These are phyloP conservation scores for Coprinopsis strossmayeri DNA, from an alignment of 768 basidiomycete species.

Conservation along the genomic window DNA sequence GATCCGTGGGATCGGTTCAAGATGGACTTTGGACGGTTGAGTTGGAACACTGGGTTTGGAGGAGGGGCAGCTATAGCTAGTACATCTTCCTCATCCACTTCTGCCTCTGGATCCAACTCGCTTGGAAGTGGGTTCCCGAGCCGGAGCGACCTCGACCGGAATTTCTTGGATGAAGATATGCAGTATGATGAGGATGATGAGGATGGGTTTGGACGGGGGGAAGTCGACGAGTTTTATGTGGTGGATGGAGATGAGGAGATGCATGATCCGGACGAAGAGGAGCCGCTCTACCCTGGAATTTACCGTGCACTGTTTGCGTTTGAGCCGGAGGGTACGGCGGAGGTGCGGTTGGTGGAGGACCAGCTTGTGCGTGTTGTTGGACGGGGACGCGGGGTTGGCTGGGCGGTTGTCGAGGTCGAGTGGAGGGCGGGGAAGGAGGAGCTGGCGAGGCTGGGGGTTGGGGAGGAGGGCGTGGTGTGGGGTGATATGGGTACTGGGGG, in stretches of 20 bases:
- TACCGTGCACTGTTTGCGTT: conserved; percentile 79
- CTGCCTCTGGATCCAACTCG: too few species aligned
- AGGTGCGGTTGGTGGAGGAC: conserved; percentile 76
- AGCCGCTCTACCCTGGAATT: conserved; percentile 55
- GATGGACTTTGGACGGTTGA: conserved; percentile 21
- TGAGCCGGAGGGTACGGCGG: conserved; percentile 72
- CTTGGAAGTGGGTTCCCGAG: conserved; percentile 30
- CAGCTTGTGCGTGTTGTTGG: conserved; percentile 71
- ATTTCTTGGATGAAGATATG: conserved; percentile 19
- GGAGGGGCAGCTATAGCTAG: conserved; percentile 6
- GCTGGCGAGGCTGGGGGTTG: conserved; percentile 46
- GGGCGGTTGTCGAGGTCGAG: conserved; percentile 59
- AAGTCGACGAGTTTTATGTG: not conserved
- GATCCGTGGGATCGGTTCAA: conserved; percentile 23
- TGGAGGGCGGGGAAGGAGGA: conserved; percentile 44
- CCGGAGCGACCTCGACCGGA: conserved; percentile 31
- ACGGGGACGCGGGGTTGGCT: conserved; percentile 71
- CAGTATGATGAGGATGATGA: conserved; percentile 24
- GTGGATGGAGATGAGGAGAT: not conserved
- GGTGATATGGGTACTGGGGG: conserved; percentile 2
- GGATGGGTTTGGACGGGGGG: conserved; percentile 15
- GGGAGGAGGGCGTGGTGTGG: conserved; percentile 8
- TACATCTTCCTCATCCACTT: too few species aligned
- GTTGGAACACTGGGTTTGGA: conserved; percentile 16
- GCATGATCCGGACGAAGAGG: conserved; percentile 17